Conservation (phyloP, 768 basidiomycete genomes). For the Lactarius akahatsu region DNA sequence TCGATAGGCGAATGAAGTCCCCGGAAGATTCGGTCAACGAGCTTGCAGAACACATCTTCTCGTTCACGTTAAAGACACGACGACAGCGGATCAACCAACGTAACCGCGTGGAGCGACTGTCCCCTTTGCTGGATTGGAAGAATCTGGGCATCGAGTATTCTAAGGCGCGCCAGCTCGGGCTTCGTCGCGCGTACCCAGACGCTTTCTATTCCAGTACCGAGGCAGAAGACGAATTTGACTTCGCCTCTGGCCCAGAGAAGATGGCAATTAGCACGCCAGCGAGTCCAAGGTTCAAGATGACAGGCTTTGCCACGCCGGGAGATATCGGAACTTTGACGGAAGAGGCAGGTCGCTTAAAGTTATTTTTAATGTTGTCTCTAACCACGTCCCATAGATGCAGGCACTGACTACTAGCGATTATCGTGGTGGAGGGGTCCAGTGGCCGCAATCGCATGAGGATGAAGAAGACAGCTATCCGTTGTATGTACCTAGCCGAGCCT, state of each 20-base stretch:
- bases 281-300: constrained; percentile 72
- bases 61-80: too few species aligned
- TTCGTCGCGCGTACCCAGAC: constrained; percentile 93
- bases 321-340: constrained; percentile 88
- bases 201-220: constrained; percentile 72
- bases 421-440: constrained; percentile 52
- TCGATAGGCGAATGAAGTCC: constrained; percentile 86
- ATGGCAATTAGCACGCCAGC: constrained; percentile 83
- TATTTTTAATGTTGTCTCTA: neutral
- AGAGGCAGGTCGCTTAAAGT: constrained; percentile 49
- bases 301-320: constrained; percentile 86
- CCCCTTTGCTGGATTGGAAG: constrained; percentile 97
- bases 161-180: constrained; percentile 88
- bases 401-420: constrained; percentile 84
- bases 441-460: constrained; percentile 62
- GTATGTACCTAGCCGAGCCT: constrained; percentile 46
- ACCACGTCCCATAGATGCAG: constrained; percentile 64
- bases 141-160: constrained; percentile 95
- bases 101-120: constrained; percentile 93
- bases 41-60: too few species aligned
- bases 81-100: constrained; percentile 98
- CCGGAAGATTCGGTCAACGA: too few species aligned
- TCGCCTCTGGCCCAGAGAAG: constrained; percentile 63
- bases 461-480: constrained; percentile 92
- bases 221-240: constrained; percentile 54